These are phyloP conservation scores for Debaryomyces subglobosus DNA, from an alignment of 1,139 yeast genomes.

Conservation along the genomic window DNA sequence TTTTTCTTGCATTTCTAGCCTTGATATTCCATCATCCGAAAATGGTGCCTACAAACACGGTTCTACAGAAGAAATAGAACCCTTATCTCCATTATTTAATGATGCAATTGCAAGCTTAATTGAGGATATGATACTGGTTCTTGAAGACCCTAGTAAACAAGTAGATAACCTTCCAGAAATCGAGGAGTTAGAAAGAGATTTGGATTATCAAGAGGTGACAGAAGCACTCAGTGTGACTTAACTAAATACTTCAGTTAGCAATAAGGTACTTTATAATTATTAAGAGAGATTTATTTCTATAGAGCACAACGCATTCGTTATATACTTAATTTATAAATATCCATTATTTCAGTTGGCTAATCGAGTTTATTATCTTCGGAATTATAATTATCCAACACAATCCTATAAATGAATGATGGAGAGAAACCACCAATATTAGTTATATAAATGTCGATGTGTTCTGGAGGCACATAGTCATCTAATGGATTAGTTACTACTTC, in stretches of 20 bases:
- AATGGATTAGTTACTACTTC: constrained; percentile 87
- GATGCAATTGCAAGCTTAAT: background rate
- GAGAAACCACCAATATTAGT: constrained; percentile 97
- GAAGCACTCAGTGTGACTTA: background rate
- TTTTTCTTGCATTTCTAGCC: background rate
- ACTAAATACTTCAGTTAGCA: background rate
- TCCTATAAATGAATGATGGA: constrained; percentile 93
- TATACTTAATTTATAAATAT: background rate
- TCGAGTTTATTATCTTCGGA: constrained; percentile 74
- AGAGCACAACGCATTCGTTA: background rate
- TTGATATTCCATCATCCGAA: background rate
- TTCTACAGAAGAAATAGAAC: background rate
- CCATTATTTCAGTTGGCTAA: constrained; percentile 15
- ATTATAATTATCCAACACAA: constrained; percentile 91
- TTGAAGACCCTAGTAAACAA: background rate
- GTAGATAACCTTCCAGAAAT: background rate
- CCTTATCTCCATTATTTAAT: background rate
- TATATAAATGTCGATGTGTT: constrained; percentile 88
- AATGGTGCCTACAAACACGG: background rate
- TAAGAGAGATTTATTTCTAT: background rate
- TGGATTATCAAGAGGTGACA: background rate
- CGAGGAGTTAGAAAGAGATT: background rate
- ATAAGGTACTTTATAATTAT: background rate
- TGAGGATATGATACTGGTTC: constrained; percentile 3
- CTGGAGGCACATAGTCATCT: constrained; percentile 91